Evolutionary conservation across 2,329 filamentous ascomycete species (phyloP), one percentile per base, ranked within the genome.

Genomic region (Dendryphion nanum): DNA sequence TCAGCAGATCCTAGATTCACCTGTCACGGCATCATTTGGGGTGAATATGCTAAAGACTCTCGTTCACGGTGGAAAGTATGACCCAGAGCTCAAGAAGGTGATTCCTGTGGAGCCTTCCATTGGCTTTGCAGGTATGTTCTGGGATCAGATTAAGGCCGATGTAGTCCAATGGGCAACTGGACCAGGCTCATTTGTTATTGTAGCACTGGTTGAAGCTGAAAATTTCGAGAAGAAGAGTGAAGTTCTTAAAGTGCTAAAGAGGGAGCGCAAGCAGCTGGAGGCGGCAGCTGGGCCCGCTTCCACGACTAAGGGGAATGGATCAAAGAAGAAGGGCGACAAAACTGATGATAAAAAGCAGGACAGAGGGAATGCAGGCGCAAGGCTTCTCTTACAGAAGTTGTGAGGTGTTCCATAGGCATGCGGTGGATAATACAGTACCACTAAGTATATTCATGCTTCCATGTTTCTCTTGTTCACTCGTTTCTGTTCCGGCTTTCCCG

Each of bases 41-140:
- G 28, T 89, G 87, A 84, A 89, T 42, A 85, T 96, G 83, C 77
- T 97, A 55, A 96, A 95, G 72, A 85, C 85, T 0, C 78, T 98
- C 6, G 89, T 96, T 17, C 84, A 89, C 38, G 93, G 93, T 29
- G 93, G 94, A 18, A 83, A 82, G 41, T 98, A 86, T 61, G 89
- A 97, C 66, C 80, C 81, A 44, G 76, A 76, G 30, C 76, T 80
- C 2, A 89, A 89, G 67, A 81, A 59, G 35, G 66, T 93, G 30
- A 77, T 85, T 55, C 79, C 81, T 16, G 76, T 85, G 2, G 81
- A 89, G 33, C 89, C 89, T 13, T 77, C 86, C 6, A 74, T 97
- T 39, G 77, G 83, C 34, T 98, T 98, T 63, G 82, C 87, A 43
- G 78, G 85, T 48, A 72, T 85, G 33, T 74, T 98, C n/a, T 97